phyloP scores from a whole-genome alignment of 2,329 filamentous ascomycete species.

The Tolypocladium inflatum region DNA sequence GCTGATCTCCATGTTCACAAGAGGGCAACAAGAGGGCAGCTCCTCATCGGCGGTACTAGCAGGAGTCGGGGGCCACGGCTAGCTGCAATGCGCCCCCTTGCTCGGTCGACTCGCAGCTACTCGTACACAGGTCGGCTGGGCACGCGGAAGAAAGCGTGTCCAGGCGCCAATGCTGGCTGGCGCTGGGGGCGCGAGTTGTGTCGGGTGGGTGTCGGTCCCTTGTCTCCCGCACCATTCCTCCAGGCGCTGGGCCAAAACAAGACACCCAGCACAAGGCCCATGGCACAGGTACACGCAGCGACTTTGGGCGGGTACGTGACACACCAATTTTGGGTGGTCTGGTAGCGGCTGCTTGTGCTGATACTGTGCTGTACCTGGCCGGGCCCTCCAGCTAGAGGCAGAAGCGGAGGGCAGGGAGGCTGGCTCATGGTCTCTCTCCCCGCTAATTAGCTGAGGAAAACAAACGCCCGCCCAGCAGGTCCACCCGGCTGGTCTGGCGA shows the following conservation, averaged over 20 bases:
- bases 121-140: neutral
- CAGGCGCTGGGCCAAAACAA: slow-evolving; percentile 2
- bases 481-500: neutral
- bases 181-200: neutral
- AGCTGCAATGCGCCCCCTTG: neutral
- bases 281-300: slow-evolving; percentile 17
- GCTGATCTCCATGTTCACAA: neutral
- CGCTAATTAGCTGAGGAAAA: neutral
- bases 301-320: slow-evolving; percentile 26
- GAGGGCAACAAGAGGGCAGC: neutral
- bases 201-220: neutral
- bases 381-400: neutral
- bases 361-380: slow-evolving; percentile 28
- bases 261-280: neutral
- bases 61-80: neutral
- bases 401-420: neutral
- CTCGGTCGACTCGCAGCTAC: neutral
- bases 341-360: slow-evolving; percentile 20
- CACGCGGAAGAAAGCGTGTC: neutral
- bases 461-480: neutral
- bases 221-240: slow-evolving; percentile 3
- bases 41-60: neutral
- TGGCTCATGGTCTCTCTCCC: neutral
- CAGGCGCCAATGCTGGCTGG: neutral
- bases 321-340: slow-evolving; percentile 23